Base-by-base conservation (phyloP, 352 stramenopile species). In the Globisporangium canariense region DNA sequence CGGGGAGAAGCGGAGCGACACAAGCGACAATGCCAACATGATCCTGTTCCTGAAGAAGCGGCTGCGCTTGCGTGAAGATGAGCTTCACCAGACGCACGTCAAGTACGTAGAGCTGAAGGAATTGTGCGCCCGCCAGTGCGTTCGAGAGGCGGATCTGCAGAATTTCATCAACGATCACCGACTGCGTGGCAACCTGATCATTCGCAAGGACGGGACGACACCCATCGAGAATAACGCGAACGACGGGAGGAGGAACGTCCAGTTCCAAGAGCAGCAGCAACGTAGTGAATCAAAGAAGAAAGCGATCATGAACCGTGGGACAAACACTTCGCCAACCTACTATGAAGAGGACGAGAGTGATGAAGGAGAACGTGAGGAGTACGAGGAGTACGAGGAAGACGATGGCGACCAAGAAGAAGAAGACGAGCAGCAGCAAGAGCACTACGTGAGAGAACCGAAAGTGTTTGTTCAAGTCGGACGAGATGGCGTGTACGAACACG, bases 151-250 rank as follows among this genome's bases (percentile, higher is more conserved):
- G 2, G 84, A 88, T 61, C 41, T 93, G 32, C 84, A 91, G 62
- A 93, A 91, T 51, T 91, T 90, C 58, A 88, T 93, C 65, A 90
- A 91, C 45, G 84, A 90, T 45, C 81, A 93, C 55, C 84, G 84
- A 9, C 64, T 93, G 30, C 80, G 84, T 2, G 84, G 84, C 5
- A 89, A 90, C 38, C 70, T 91, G 9, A 64, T 88, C 18, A 81
- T 90, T 57, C 61, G 68, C 14, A 86, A 85, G 51, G 63, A 68
- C 2, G 53, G 20, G 2, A 49, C 41, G 4, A 34, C 55, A 6
- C 55, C 55, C 7, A 66, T 36, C 25, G 57, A 65, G 9, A 51
- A 46, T 18, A 68, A 74, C 18, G 52, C 57, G 6, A 66, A 58
- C 34, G 54, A 14, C 10, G 51, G 30, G 28, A 47, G 22, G 18